Base-by-base conservation (phyloP, 139 green algal genomes). In the Chlorella sorokiniana region DNA sequence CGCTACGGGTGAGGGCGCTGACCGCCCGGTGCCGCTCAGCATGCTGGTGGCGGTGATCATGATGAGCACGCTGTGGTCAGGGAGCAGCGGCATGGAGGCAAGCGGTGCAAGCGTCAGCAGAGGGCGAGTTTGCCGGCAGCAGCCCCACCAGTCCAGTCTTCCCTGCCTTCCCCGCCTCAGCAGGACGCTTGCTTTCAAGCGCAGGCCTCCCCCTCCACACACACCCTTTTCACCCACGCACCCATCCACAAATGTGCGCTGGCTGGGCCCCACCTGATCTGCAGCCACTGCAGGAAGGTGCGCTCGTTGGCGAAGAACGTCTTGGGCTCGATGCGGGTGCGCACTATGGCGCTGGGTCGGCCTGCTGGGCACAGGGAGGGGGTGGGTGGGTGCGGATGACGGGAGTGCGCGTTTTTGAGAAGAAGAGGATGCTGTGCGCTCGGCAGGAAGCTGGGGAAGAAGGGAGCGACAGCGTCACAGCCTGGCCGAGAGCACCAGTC, bases 261-360 rank as follows among this genome's bases (percentile, higher is more conserved):
- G n/a, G n/a, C n/a, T n/a, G 10, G 29, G 76, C 41, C 72, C 23
- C 51, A 68, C 72, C 72, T 86, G 62, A 98, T 95, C 41, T 93
- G 90, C 27, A 97, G 80, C 94, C 94, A 98, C 11, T 89, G 86
- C 74, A 98, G 87, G 83, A 98, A 97, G 25, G 95, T 98, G 65
- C 95, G 87, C 88, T 98, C 95, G 72, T 96, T 96, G 68, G 95
- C 94, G 45, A 95, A 94, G 79, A 95, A 95, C 25, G 92, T 95
- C 84, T 97, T 97, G 75, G 94, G 94, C 86, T 98, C 95, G 1
- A 97, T 88, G 10, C 92, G 85, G 1, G 90, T 93, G n/a, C 91
- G 91, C 37, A 95, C 86, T 59, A 95, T 31, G 8, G 86, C 79
- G 14, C 82, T 41, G 42, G 63, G 63, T 5, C 77, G 78, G 56